Base-by-base conservation (phyloP, 2,329 filamentous ascomycete genomes). In the Fusarium nygamai region DNA sequence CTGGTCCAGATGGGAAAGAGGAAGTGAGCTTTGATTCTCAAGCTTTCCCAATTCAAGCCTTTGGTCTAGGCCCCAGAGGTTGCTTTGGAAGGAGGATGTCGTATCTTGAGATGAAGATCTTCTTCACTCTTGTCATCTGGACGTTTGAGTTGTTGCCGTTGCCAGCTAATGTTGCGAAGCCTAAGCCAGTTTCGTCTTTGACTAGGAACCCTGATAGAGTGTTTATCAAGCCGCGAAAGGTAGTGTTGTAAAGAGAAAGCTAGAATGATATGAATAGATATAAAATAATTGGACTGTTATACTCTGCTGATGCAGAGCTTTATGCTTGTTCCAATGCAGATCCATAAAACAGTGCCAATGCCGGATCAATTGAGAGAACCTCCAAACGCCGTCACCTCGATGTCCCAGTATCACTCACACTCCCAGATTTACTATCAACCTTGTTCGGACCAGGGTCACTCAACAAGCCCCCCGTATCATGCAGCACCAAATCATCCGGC, bases 61-160 rank as follows among this genome's bases (percentile, higher is more conserved):
- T 85, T 67, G 81, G 84, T 0, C 19, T 80, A 3, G 84, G 84
- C 0, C 69, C 78, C 1, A 66, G 84, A 3, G 79, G 80, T 0
- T 85, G 84, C 47, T 85, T 78, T n/a, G 84, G 84, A 0, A 78
- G 76, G 47, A 75, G 67, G 29, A 67, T 81, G 34, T 80, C 77
- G 3, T 79, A 79, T 13, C 66, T 81, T 8, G 74, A 81, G 73
- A 67, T 81, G 53, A 75, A 74, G 36, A 73, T 82, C 33, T 67
- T 79, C 8, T 71, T 78, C 34, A 74, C 78, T 8, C 61, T 82
- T 34, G 44, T 81, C 16, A 47, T 79, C 5, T 82, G 81, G 80
- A 69, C 72, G 1, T 80, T 81, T 33, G 74, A 80, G 39, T 9
- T 72, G 31, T 27, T 73, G 9, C 36, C 59, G 1, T 34, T 72